Conservation (phyloP, 768 basidiomycete genomes). For the Termitomyces sp. region DNA sequence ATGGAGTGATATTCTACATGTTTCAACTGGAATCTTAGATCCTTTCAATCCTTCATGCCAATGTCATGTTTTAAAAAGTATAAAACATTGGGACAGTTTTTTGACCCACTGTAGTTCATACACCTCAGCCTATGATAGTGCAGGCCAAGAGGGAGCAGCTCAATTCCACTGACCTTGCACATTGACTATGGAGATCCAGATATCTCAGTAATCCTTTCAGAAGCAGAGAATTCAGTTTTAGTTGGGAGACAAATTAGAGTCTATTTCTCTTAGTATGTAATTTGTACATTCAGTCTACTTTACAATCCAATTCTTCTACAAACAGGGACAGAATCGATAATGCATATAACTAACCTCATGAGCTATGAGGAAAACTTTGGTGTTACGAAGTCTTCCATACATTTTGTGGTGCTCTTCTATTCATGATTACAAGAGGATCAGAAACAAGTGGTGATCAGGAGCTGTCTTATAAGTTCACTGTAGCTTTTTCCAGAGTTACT, state of each 20-base stretch:
- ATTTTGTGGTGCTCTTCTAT: neutral
- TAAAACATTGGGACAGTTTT: no score
- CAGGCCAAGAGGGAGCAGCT: neutral
- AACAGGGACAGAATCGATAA: no score
- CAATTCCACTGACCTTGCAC: neutral
- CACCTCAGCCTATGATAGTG: neutral
- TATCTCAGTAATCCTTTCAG: neutral
- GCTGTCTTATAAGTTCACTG: neutral
- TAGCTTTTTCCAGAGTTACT: neutral
- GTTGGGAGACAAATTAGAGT: neutral
- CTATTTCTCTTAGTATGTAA: neutral
- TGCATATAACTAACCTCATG: neutral
- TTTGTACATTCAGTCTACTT: neutral
- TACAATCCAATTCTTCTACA: neutral
- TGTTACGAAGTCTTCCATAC: neutral
- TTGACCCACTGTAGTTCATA: no score
- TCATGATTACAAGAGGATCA: neutral
- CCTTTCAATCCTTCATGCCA: no score
- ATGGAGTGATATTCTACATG: no score
- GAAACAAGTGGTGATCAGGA: neutral
- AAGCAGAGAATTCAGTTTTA: neutral
- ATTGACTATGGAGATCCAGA: neutral
- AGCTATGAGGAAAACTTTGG: neutral
- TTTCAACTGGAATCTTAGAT: no score
- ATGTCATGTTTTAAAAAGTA: no score